Evolutionary conservation across 1,284 basidiomycete species (phyloP).

Genomic region (Malassezia brasiliensis): DNA sequence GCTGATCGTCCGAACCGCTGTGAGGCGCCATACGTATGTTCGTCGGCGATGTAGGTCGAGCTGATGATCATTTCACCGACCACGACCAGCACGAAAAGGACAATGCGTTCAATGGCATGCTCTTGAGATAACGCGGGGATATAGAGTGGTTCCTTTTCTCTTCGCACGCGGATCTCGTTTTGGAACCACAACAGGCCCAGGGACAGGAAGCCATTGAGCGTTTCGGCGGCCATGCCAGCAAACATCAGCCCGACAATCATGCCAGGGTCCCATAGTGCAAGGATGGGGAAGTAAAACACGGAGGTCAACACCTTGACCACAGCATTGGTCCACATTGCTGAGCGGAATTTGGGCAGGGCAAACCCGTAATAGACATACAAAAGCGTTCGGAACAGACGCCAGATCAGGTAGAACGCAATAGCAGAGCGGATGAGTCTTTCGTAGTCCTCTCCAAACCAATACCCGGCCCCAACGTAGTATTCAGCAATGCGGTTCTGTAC

Average conservation of each 20-base stretch:
- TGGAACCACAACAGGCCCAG: constrained; percentile 24
- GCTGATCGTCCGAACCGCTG: constrained; percentile 28
- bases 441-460: constrained; percentile 34
- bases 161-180: neutral
- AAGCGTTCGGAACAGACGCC: constrained; percentile 28
- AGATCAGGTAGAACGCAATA: constrained; percentile 36
- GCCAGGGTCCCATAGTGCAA: constrained; percentile 18
- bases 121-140: constrained; percentile 37
- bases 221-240: constrained; percentile 30
- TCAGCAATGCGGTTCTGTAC: neutral
- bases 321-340: constrained; percentile 33
- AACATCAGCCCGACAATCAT: constrained; percentile 25
- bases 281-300: constrained; percentile 34
- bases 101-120: constrained; percentile 33
- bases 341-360: constrained; percentile 36
- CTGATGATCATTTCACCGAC: constrained; percentile 36
- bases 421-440: constrained; percentile 25
- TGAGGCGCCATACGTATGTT: constrained; percentile 18
- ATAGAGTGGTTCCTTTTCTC: constrained; percentile 24
- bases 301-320: constrained; percentile 24
- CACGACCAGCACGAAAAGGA: constrained; percentile 40
- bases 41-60: constrained; percentile 20
- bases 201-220: constrained; percentile 25
- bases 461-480: constrained; percentile 17
- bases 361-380: constrained; percentile 37